Base-by-base conservation (phyloP, 495 filamentous ascomycete species). In the Aspergillus cavernicola region DNA sequence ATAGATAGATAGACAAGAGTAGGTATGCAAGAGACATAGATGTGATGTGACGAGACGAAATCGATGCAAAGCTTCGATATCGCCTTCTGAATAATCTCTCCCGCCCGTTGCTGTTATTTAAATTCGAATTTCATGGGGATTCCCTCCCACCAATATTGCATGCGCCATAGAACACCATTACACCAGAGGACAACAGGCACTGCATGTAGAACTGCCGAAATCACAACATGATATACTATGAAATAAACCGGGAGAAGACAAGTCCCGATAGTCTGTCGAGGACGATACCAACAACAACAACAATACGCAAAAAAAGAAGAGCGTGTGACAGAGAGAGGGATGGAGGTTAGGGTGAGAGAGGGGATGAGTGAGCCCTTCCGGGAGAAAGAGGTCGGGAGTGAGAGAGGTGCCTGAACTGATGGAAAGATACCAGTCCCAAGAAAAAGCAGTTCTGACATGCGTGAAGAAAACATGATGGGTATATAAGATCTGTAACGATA, bases 401-500 rank as follows among this genome's bases (percentile, higher is more conserved):
- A 23, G 12, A 28, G 39, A 15, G n/a, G 23, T 15, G 29, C 50
- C 46, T 45, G 44, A 48, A 44, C 36, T 28, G 35, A 50, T 22
- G 52, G 49, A 46, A 57, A 55, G 40, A 53, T 52, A 39, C 36
- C 37, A 55, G 47, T 41, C 47, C 49, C 44, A 24, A 24, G 9
- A 44, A 47, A 47, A 55, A 56, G 46, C 57, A 60, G 47, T 60
- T 64, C 59, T 62, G 58, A 55, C 62, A 59, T 40, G 54, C 44
- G 59, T 52, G 55, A 54, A 57, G 57, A 61, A 51, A 50, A 39
- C 35, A 50, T 33, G 46, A 37, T 50, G 55, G 57, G 62, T 58
- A 58, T 65, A 65, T 60, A 62, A 56, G 52, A 48, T 65, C 57
- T 58, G 52, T 51, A 60, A 58, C 48, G 59, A 65, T 56, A 52